Evolutionary conservation across 2,329 filamentous ascomycete genomes (phyloP).

Genomic region (Colletotrichum abscissum): DNA sequence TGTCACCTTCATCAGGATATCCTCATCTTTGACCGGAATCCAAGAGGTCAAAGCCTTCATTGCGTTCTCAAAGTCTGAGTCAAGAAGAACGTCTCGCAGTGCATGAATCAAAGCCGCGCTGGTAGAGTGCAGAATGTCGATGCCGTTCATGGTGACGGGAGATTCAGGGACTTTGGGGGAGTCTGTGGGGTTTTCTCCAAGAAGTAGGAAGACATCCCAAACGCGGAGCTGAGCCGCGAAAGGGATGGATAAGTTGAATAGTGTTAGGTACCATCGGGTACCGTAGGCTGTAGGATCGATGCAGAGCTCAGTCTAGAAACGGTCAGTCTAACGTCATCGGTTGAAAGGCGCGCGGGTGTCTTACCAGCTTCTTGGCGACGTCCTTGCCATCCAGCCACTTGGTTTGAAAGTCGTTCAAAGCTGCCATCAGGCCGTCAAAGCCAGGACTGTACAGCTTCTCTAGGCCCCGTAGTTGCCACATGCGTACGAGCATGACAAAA

Average conservation of each 20-base stretch:
- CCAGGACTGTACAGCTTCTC: slow-evolving; percentile 86
- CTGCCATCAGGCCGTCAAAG: slow-evolving; percentile 88
- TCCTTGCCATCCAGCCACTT: slow-evolving; percentile 84
- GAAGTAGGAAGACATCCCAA: slow-evolving; percentile 97
- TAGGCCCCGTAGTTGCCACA: slow-evolving; percentile 91
- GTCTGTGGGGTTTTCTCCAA: slow-evolving; percentile 77
- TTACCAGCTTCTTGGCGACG: slow-evolving; percentile 83
- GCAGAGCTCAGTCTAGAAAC: slow-evolving; percentile 73
- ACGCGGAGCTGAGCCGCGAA: slow-evolving; percentile 94
- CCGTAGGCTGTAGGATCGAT: slow-evolving; percentile 95
- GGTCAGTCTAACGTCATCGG: slow-evolving; percentile 15
- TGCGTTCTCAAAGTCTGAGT: slow-evolving; percentile 95
- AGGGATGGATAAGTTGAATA: slow-evolving; percentile 97
- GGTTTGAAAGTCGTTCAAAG: slow-evolving; percentile 85
- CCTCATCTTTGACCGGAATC: slow-evolving; percentile 94
- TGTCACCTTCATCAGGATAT: slow-evolving; percentile 90
- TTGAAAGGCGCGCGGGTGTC: slow-evolving; percentile 46
- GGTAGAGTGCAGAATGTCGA: slow-evolving; percentile 91
- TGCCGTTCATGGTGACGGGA: slow-evolving; percentile 54
- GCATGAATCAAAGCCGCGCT: slow-evolving; percentile 92
- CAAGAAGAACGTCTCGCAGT: slow-evolving; percentile 86
- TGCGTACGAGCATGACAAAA: slow-evolving; percentile 95
- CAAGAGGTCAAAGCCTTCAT: slow-evolving; percentile 98
- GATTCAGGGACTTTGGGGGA: slow-evolving; percentile 34
- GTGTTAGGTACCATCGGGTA: slow-evolving; percentile 95